Conservation (phyloP, 2,329 filamentous ascomycete species). For the Beauveria pseudobassiana region DNA sequence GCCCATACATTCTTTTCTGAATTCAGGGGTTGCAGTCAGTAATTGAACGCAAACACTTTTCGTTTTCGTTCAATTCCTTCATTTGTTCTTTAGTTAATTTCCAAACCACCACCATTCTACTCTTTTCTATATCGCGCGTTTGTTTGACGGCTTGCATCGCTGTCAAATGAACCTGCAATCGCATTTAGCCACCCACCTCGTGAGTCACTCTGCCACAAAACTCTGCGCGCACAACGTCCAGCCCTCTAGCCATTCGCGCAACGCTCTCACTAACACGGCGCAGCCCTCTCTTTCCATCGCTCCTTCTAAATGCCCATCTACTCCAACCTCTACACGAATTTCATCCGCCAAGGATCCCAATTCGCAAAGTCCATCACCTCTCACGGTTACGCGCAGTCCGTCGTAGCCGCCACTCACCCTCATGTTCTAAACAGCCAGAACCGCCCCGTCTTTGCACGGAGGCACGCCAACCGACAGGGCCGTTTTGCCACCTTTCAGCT, state of each 20-base stretch:
- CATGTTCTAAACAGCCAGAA: slow-evolving; percentile 69
- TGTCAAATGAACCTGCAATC: slow-evolving; percentile 99
- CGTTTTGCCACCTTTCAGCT: slow-evolving; percentile 53
- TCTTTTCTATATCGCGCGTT: slow-evolving; percentile 58
- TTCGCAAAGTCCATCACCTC: slow-evolving; percentile 86
- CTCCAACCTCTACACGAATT: slow-evolving; percentile 63
- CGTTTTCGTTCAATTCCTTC: slow-evolving; percentile 13
- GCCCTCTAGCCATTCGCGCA: not conserved
- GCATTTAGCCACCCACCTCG: slow-evolving; percentile 15
- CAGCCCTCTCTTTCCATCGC: slow-evolving; percentile 42
- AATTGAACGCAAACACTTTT: slow-evolving; percentile 8
- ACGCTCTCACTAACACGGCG: slow-evolving; percentile 11
- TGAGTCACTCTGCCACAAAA: not conserved
- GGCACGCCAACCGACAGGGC: slow-evolving; percentile 46
- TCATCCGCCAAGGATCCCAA: slow-evolving; percentile 90
- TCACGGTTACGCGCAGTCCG: slow-evolving; percentile 95
- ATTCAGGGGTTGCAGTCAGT: slow-evolving; percentile 1
- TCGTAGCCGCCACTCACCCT: slow-evolving; percentile 86
- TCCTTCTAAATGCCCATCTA: slow-evolving; percentile 84
- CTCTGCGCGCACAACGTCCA: not conserved
- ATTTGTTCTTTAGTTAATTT: slow-evolving; percentile 13
- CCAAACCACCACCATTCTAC: slow-evolving; percentile 16
- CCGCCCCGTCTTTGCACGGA: slow-evolving; percentile 54
- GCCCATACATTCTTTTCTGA: slow-evolving; percentile 16
- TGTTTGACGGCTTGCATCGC: slow-evolving; percentile 73